phyloP scores from a whole-genome alignment of 352 stramenopile species.

The Phytophthora tentaculata region DNA sequence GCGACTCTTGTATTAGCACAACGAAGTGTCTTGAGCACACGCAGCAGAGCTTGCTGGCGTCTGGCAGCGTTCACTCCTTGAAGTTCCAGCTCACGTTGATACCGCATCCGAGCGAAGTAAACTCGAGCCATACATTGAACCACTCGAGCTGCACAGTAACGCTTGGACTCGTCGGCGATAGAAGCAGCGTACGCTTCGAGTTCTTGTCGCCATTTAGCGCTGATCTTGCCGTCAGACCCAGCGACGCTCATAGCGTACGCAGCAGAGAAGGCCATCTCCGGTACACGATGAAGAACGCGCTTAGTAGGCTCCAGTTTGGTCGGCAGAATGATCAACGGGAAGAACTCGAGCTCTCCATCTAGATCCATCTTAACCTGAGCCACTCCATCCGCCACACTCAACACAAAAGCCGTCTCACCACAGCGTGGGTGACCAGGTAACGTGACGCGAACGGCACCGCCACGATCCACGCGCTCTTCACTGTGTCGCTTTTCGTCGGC shows the following conservation, averaged over 20 bases:
- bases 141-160: conserved; percentile 65
- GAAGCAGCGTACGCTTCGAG: conserved; percentile 68
- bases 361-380: conserved; percentile 84
- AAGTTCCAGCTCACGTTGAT: conserved; percentile 67
- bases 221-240: conserved; percentile 45
- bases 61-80: conserved; percentile 73
- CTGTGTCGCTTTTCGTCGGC: conserved; percentile 47
- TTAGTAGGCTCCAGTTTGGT: conserved; percentile 66
- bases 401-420: conserved; percentile 78
- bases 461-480: conserved; percentile 43
- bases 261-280: conserved; percentile 69
- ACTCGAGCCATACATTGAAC: conserved; percentile 79
- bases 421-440: conserved; percentile 76
- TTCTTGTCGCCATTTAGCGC: conserved; percentile 51
- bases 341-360: conserved; percentile 81
- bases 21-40: conserved; percentile 55
- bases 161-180: conserved; percentile 71
- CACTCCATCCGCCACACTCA: conserved; percentile 64
- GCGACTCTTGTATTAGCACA: conserved; percentile 73
- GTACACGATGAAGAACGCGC: conserved; percentile 63
- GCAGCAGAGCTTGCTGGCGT: conserved; percentile 61
- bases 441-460: conserved; percentile 77
- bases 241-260: conserved; percentile 42
- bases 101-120: conserved; percentile 67
- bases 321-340: conserved; percentile 63